A percentile compares a stretch with the other conserved stretches of the same genome.
phyloP scores from a whole-genome alignment of 495 filamentous ascomycete species.

The Penicillium dipodomyicola region DNA sequence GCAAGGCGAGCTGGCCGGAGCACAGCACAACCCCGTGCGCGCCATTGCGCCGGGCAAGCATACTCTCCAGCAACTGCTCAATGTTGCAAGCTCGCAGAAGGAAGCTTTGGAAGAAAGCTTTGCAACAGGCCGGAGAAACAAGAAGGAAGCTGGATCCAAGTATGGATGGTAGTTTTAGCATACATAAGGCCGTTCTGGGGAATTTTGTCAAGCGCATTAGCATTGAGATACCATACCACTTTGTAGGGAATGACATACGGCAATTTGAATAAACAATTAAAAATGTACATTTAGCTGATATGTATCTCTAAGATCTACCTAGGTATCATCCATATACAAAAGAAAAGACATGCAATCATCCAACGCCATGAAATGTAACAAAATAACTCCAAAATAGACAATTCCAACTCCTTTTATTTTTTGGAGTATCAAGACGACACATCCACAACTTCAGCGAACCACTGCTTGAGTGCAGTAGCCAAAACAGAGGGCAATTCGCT shows the following conservation, averaged over 20 bases:
- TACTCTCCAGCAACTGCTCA: constrained; percentile 81
- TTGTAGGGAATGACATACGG: neutral
- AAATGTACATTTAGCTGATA: constrained; percentile 6
- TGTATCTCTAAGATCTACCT: constrained; percentile 9
- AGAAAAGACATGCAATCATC: neutral
- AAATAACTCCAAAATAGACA: constrained; percentile 18
- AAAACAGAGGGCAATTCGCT: constrained; percentile 85
- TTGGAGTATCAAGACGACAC: constrained; percentile 38
- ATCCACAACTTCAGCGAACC: constrained; percentile 91
- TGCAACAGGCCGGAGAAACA: constrained; percentile 67
- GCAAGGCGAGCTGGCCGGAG: constrained; percentile 56
- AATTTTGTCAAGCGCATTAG: constrained; percentile 9
- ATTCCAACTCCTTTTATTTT: constrained; percentile 18
- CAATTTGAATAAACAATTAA: neutral
- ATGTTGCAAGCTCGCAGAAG: constrained; percentile 71
- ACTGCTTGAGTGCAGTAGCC: constrained; percentile 85
- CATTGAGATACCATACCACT: constrained; percentile 19
- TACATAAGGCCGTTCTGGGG: neutral
- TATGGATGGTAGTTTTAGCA: constrained; percentile 70
- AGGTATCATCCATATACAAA: constrained; percentile 22
- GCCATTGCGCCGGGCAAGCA: constrained; percentile 87
- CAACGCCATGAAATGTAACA: constrained; percentile 14
- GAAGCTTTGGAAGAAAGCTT: constrained; percentile 88
- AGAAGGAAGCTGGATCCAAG: constrained; percentile 71
- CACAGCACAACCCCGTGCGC: constrained; percentile 77